A percentile compares a stretch with the other conserved stretches of the same genome.
These are phyloP conservation scores for Salvia splendens DNA, from an alignment of 257 asterid species.

Conservation along the genomic window DNA sequence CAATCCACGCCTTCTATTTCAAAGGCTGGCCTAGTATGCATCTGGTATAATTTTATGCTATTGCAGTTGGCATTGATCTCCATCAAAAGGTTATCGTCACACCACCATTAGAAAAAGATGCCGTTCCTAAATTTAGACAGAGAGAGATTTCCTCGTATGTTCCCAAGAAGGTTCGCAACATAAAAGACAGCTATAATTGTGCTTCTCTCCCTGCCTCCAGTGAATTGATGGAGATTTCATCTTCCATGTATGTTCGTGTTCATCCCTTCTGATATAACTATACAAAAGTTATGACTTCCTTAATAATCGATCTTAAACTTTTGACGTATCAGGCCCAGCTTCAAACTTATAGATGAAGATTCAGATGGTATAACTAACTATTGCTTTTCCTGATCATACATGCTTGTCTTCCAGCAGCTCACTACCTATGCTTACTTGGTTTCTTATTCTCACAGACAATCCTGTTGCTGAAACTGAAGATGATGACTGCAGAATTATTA, in stretches of 20 bases:
- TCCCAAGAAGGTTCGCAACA: conserved; percentile 45
- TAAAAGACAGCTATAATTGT: conserved; percentile 38
- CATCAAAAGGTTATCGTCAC: conserved; percentile 64
- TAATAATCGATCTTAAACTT: conserved; percentile 28
- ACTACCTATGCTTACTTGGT: conserved; percentile 28
- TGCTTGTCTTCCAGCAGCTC: conserved; percentile 30
- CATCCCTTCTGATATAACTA: not conserved
- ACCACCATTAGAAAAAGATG: conserved; percentile 44
- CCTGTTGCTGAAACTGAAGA: conserved; percentile 52
- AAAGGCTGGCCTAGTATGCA: conserved; percentile 24
- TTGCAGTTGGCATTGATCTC: conserved; percentile 92
- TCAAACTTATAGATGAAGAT: conserved; percentile 78
- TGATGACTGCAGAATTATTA: conserved; percentile 73
- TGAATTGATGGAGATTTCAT: conserved; percentile 46
- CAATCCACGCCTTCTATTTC: conserved; percentile 5
- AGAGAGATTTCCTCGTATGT: conserved; percentile 43
- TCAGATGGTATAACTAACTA: conserved; percentile 50
- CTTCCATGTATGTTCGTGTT: conserved; percentile 55
- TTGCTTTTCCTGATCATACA: conserved; percentile 27
- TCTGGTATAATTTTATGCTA: conserved; percentile 37
- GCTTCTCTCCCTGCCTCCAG: conserved; percentile 44
- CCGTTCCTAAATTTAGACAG: conserved; percentile 37
- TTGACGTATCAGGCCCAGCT: conserved; percentile 72
- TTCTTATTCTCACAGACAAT: conserved; percentile 41
- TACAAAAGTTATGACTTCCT: not conserved